A percentile compares a stretch with the other conserved stretches of the same genome.
These are phyloP conservation scores for Ilex paraguariensis DNA, from an alignment of 305 asterid genomes.

Conservation along the genomic window DNA sequence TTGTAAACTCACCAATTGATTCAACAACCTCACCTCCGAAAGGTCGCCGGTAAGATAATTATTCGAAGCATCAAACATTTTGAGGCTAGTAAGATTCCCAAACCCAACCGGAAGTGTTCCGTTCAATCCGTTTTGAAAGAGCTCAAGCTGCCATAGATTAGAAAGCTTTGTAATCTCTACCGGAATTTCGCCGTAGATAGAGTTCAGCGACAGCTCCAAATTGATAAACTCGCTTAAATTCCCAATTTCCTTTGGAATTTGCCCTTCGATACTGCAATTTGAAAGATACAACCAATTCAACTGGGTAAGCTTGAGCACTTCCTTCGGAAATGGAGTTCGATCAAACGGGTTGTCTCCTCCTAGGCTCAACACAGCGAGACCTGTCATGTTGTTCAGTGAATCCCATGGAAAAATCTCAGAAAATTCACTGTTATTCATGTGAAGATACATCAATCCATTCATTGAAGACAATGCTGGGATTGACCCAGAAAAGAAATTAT, in stretches of 20 bases:
- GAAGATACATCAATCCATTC: slow-evolving; percentile 33
- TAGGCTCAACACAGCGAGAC: slow-evolving; percentile 49
- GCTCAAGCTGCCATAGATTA: slow-evolving; percentile 36
- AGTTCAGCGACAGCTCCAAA: slow-evolving; percentile 53
- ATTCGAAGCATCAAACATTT: no score
- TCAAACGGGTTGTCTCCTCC: slow-evolving; percentile 75
- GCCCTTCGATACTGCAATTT: slow-evolving; percentile 58
- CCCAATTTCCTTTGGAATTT: slow-evolving; percentile 67
- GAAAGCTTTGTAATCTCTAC: slow-evolving; percentile 49
- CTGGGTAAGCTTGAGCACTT: slow-evolving; percentile 30
- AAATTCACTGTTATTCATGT: slow-evolving; percentile 62
- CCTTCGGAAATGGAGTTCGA: slow-evolving; percentile 37
- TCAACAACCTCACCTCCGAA: no score
- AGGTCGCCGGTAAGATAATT: no score
- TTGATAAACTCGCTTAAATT: slow-evolving; percentile 42
- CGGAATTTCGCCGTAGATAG: slow-evolving; percentile 61
- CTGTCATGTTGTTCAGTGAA: slow-evolving; percentile 39
- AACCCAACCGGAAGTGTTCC: no score
- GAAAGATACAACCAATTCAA: slow-evolving; percentile 64
- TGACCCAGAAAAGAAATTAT: slow-evolving; percentile 48
- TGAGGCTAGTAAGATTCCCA: no score
- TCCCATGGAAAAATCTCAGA: slow-evolving; percentile 67
- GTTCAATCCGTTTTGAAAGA: no score
- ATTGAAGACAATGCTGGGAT: slow-evolving; percentile 54
- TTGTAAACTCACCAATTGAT: no score